Base-by-base conservation (phyloP, 2,329 filamentous ascomycete species). In the Mollisia scopiformis region DNA sequence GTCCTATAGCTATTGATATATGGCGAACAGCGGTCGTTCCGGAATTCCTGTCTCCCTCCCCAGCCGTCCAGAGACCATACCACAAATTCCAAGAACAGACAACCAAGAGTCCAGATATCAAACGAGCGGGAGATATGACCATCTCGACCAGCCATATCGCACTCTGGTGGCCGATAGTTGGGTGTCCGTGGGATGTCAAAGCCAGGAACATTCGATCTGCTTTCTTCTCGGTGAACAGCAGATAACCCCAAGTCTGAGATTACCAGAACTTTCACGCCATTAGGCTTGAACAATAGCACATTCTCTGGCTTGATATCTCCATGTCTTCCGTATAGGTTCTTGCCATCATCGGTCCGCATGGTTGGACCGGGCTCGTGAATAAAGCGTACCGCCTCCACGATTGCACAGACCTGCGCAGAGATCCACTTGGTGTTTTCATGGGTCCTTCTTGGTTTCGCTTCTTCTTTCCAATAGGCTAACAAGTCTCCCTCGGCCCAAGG, bases 261-360 rank as follows among this genome's bases (percentile, higher is more conserved):
- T 14, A 65, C 61, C 2, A 71, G 57, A 23, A 53, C 58, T 2
- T 31, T 19, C 7, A 63, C 47, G 3, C 55, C 23, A 5, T 41
- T 41, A 1, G 51, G 52, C 1, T 58, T 27, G 46, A 69, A 72
- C 53, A 62, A 68, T 2, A 73, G 60, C 7, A 73, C 72, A 27
- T 72, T 73, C 7, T 66, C 64, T 0, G 68, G 63, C 37, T 72
- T 73, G 5, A 75, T 67, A 43, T 73, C 71, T 13, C 71, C 71
- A 58, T 75, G 72, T 14, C 67, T 64, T 8, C 68, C 71, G 23
- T 58, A 69, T 23, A 37, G 39, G 2, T 56, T 1, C 6, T 19
- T 46, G 4, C 51, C 7, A 19, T 46, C 4, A 2, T 19, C 7
- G 8, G 14, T 14, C 54, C 13, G 39, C 28, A 14, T 55, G 37